Evolutionary conservation across 495 filamentous ascomycete genomes (phyloP), one percentile per base, ranked within the genome.

Genomic region (Trypethelium eluteriae): DNA sequence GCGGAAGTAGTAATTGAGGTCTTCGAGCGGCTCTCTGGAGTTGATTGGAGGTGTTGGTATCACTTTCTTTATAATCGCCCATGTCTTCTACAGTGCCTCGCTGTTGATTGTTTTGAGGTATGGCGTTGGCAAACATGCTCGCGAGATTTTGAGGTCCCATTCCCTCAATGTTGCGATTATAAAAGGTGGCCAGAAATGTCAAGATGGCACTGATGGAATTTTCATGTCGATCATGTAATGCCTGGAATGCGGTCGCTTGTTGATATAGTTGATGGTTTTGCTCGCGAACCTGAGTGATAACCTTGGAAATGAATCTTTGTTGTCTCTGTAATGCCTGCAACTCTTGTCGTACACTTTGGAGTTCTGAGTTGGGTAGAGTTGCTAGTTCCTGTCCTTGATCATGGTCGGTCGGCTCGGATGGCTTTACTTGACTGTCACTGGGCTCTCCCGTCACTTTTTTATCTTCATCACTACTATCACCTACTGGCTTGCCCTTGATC

Each of bases 191-290:
- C 2, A 98, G 83, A 75, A 98, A 98, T 39, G 92, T 96, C 16
- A 98, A 81, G 70, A 98, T 98, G 35, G 95, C 94, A 71, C 96
- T 98, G 74, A 98, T 98, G 10, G 92, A 96, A 71, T 92, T 96
- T 75, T 98, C 95, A 72, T 98, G 94, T 39, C 95, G 88, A 62
- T 93, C 92, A 72, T 98, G 94, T 73, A 94, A 84, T 39, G 86
- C 88, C 74, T 96, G 92, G 76, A 97, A 97, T 64, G 89, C 88
- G 53, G 88, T 82, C 0, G 93, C 92, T 75, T 98, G 94, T 46
- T 92, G 87, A 70, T 91, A 96, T 10, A 97, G 84, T 66, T 93
- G 87, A 66, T 89, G 86, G 76, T 98, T 92, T 69, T 97, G 91
- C 70, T 89, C 84, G 32, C 88, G 85, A 44, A 97, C 79, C 68